phyloP scores from a whole-genome alignment of 805 yeast genomes.

The Ogataea saltuana region DNA sequence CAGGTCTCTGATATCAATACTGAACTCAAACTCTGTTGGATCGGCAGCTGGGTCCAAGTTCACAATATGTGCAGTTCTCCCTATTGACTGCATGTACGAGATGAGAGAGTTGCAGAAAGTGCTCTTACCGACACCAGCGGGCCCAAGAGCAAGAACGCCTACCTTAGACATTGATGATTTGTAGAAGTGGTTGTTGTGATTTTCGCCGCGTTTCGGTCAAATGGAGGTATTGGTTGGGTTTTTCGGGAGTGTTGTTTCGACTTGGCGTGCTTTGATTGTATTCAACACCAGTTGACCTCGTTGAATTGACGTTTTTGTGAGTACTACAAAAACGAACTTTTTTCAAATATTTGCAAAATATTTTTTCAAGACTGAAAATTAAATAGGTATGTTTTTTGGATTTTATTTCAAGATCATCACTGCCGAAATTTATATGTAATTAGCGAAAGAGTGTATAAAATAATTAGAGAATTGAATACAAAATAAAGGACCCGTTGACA shows the following conservation, averaged over 20 bases:
- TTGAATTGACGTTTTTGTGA: no score
- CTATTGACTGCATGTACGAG: constrained; percentile 83
- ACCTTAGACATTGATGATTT: constrained; percentile 91
- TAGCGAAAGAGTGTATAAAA: not conserved
- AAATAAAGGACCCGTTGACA: not conserved
- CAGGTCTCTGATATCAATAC: constrained; percentile 88
- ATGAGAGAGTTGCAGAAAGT: constrained; percentile 90
- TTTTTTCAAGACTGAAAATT: no score
- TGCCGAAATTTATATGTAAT: no score
- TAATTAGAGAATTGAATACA: not conserved
- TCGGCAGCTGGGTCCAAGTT: constrained; percentile 98
- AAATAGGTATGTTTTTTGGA: no score
- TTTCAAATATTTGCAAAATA: no score
- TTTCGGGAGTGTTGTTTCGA: no score
- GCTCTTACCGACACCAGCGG: constrained; percentile 96
- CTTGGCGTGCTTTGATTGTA: no score
- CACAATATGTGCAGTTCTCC: constrained; percentile 92
- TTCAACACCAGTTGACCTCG: no score
- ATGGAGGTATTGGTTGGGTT: no score
- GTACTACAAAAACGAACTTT: no score
- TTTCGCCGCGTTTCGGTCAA: no score
- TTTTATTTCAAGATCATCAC: no score
- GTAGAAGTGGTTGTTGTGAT: not conserved
- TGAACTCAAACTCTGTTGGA: constrained; percentile 85
- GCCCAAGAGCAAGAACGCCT: constrained; percentile 91